Evolutionary conservation across 2,329 filamentous ascomycete genomes (phyloP), one percentile per base, ranked within the genome.

Genomic region (Proliferodiscus dingleyae): DNA sequence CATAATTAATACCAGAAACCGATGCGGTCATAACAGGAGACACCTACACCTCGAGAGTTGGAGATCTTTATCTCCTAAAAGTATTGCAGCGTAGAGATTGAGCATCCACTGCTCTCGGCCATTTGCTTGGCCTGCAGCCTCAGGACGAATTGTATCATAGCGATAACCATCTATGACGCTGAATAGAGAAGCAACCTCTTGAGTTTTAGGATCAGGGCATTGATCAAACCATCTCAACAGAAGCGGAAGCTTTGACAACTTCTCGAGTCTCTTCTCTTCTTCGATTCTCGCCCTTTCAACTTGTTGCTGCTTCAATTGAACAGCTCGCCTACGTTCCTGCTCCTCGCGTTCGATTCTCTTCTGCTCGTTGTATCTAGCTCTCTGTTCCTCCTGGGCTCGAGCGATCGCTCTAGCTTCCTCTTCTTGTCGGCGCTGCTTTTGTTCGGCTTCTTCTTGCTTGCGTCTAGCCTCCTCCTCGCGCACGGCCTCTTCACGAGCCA

Each of bases 31-130:
- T n/a, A 32, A 24, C n/a, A 7, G 22, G 3, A 6, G 16, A 21
- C 38, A 68, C 77, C 67, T 66, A 81, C 78, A 83, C 68, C 72
- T 69, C 11, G 77, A 75, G 3, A 85, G 69, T 11, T 70, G 66
- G 16, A 82, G 65, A 54, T 85, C 81, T 57, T 81, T 83, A 57
- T 83, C 79, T 11, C 81, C 81, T 2, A 85, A 67, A 7, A 85
- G 70, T 11, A 84, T 65, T 7, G 81, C 80, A 40, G 76, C 79
- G 46, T 83, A 77, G 3, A 75, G 78, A 56, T 83, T 85, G 40
- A 84, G 71, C 45, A 84, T 64, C 80, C 81, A 85, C 54, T 80
- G 78, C 54, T 83, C 80, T 40, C 79, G 72, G n/a, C 78, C 80
- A 37, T 73, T 73, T 2, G 71, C 55, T 9, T 73, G 75, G 6